Evolutionary conservation across 148 eudicot genomes (phyloP).

Genomic region (Pharnaceum exiguum): DNA sequence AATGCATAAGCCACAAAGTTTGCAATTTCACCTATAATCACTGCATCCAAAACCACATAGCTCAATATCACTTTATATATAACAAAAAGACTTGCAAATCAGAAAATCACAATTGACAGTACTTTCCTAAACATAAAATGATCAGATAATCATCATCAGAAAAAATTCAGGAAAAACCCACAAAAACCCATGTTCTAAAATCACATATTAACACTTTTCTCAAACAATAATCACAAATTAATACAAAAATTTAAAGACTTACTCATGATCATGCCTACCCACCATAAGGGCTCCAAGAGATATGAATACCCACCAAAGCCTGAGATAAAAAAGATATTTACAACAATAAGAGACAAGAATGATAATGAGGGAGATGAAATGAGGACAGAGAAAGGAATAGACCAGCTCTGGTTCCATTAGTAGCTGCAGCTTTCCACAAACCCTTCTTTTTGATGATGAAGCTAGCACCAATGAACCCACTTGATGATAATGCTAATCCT

Average conservation of each 20-base stretch:
- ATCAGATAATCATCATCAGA: no score
- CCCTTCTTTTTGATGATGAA: slow-evolving; percentile 80
- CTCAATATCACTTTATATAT: not conserved
- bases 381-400: not conserved
- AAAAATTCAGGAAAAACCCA: no score
- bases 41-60: slow-evolving; percentile 15
- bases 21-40: slow-evolving; percentile 67
- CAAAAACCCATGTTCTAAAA: no score
- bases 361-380: not conserved
- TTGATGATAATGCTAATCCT: slow-evolving; percentile 54
- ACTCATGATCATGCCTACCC: slow-evolving; percentile 73
- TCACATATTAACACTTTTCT: not conserved
- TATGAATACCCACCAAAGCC: slow-evolving; percentile 66
- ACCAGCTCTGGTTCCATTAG: slow-evolving; percentile 84
- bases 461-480: slow-evolving; percentile 67
- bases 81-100: not conserved
- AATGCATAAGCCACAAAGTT: slow-evolving; percentile 78
- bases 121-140: no score
- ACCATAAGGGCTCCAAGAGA: slow-evolving; percentile 74
- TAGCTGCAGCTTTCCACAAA: slow-evolving; percentile 53
- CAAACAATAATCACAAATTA: not conserved
- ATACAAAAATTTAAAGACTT: slow-evolving; percentile 25
- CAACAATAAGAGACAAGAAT: slow-evolving; percentile 1
- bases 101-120: no score
- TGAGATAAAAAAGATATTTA: slow-evolving; percentile 12